A percentile compares a stretch with the other conserved stretches of the same genome.
phyloP scores from a whole-genome alignment of 208 protist species.

The Leishmania martiniquensis region DNA sequence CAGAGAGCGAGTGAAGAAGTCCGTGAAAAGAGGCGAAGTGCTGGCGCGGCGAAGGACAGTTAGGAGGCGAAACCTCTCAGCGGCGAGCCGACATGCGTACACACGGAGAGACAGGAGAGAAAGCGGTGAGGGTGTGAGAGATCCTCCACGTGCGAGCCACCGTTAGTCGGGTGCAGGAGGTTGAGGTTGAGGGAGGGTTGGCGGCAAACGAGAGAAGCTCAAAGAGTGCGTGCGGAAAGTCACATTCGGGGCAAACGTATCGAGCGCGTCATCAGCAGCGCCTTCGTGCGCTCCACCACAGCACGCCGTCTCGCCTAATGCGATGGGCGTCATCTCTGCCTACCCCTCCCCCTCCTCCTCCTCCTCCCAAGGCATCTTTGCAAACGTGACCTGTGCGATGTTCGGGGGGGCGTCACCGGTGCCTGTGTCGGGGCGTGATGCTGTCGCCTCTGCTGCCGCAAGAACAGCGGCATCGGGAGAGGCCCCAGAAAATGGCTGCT shows the following conservation, averaged over 20 bases:
- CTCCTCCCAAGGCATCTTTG: conserved; percentile 89
- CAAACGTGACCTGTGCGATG: conserved; percentile 48
- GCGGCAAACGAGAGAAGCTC: too few species aligned
- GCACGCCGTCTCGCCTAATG: background rate
- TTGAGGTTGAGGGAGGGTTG: background rate
- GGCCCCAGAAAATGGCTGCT: background rate
- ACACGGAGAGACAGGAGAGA: background rate
- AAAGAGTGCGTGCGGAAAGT: too few species aligned
- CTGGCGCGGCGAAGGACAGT: too few species aligned
- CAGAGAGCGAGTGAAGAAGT: background rate
- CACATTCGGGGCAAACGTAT: too few species aligned
- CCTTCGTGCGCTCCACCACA: background rate
- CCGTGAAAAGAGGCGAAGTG: background rate
- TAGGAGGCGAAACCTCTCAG: background rate
- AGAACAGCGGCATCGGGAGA: background rate
- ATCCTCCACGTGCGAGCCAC: background rate
- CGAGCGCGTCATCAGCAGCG: too few species aligned
- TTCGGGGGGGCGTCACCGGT: background rate
- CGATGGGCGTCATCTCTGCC: background rate
- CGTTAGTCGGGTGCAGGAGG: background rate
- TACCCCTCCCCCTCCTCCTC: conserved; percentile 57
- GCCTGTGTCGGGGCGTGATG: background rate
- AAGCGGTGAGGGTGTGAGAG: background rate
- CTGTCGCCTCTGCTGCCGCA: background rate
- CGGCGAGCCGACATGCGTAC: background rate